Conservation (phyloP, 441 rosid genomes). For the Daphne laureola region DNA sequence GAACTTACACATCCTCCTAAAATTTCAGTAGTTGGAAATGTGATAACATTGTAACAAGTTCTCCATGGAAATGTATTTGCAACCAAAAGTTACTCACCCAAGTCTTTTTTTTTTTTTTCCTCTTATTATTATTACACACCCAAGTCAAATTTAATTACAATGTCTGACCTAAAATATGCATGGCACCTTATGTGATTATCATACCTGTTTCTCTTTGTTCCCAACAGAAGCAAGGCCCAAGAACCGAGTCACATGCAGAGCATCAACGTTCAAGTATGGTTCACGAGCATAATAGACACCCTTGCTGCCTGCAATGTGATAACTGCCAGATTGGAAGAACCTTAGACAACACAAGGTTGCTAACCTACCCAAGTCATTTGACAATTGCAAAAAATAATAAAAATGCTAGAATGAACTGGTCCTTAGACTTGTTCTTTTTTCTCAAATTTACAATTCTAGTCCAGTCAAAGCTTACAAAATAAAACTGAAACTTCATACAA, state of each 20-base stretch:
- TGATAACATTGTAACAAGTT: too few species aligned
- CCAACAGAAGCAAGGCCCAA: slow-evolving; percentile 91
- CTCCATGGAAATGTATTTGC: too few species aligned
- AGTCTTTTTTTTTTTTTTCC: too few species aligned
- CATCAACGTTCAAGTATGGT: slow-evolving; percentile 67
- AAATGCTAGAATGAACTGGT: not conserved
- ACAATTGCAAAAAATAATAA: slow-evolving; percentile 1
- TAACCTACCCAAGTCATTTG: slow-evolving; percentile 4
- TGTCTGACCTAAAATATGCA: too few species aligned
- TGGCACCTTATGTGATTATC: not conserved
- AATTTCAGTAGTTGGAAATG: too few species aligned
- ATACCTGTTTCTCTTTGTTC: slow-evolving; percentile 86
- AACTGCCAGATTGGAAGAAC: slow-evolving; percentile 36
- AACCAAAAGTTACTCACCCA: too few species aligned
- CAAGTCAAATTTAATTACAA: too few species aligned
- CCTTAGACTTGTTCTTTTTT: not conserved
- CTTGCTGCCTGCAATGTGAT: slow-evolving; percentile 86
- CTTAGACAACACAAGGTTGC: slow-evolving; percentile 11
- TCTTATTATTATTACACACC: too few species aligned
- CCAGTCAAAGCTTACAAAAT: not conserved
- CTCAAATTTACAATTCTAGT: not conserved
- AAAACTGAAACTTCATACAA: not conserved
- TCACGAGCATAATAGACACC: slow-evolving; percentile 82
- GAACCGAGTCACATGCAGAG: slow-evolving; percentile 80
- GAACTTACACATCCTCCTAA: too few species aligned